These are phyloP conservation scores for Fusarium miscanthi DNA, from an alignment of 2,329 filamentous ascomycete species.

Conservation along the genomic window DNA sequence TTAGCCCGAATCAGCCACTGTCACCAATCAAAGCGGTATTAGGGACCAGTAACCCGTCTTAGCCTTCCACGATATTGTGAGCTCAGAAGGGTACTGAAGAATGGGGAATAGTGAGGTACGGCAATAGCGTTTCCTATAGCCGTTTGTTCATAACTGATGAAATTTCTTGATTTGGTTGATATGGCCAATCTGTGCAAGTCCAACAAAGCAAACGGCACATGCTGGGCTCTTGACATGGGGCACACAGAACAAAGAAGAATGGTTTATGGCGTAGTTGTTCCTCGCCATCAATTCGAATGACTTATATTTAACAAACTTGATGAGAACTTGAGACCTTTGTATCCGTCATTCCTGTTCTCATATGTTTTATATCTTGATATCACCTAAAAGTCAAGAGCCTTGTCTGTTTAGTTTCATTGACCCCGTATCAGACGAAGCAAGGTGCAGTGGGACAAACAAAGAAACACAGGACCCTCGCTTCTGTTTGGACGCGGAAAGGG, in stretches of 20 bases:
- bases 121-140: too few relatives aligned
- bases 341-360: fast-evolving
- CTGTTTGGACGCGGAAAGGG: too few relatives aligned
- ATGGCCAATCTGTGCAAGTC: fast-evolving
- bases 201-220: background rate
- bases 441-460: too few relatives aligned
- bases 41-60: fast-evolving
- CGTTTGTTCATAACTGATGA: fast-evolving
- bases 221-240: too few relatives aligned
- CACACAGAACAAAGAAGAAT: background rate
- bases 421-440: too few relatives aligned
- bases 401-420: background rate
- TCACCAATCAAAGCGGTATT: background rate
- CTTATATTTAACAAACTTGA: background rate
- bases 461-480: too few relatives aligned
- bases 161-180: too few relatives aligned
- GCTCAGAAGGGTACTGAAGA: fast-evolving
- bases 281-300: too few relatives aligned
- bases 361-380: background rate
- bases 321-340: background rate
- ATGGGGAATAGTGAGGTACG: too few relatives aligned
- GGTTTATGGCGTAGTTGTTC: background rate
- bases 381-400: fast-evolving
- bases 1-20: background rate
- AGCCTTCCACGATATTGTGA: background rate